A percentile compares a stretch with the other conserved stretches of the same genome.
phyloP scores from a whole-genome alignment of 768 basidiomycete species.

The Hebeloma cylindrosporum region DNA sequence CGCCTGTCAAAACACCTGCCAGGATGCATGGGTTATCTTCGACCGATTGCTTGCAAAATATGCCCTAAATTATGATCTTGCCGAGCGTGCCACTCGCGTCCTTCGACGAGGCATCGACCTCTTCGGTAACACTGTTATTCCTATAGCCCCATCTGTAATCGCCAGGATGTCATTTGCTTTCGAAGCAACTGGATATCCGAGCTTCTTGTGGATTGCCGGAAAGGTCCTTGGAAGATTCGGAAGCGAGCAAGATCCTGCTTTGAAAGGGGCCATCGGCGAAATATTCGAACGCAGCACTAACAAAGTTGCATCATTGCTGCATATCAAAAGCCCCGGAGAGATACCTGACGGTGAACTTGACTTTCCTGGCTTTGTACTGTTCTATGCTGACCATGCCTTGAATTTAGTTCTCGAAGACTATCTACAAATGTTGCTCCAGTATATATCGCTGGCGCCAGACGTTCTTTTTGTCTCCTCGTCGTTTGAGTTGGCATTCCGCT shows the following conservation, averaged over 20 bases:
- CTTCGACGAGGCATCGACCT: slow-evolving; percentile 82
- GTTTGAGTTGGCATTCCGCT: slow-evolving; percentile 77
- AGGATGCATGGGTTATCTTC: slow-evolving; percentile 82
- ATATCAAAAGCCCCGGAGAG: slow-evolving; percentile 64
- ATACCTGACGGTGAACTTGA: slow-evolving; percentile 83
- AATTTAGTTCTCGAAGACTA: slow-evolving; percentile 90
- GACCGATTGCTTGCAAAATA: slow-evolving; percentile 79
- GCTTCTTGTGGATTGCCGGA: slow-evolving; percentile 92
- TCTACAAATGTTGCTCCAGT: slow-evolving; percentile 71
- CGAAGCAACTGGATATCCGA: slow-evolving; percentile 75
- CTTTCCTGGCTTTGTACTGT: background rate
- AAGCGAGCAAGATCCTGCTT: slow-evolving; percentile 51
- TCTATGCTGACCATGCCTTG: slow-evolving; percentile 1
- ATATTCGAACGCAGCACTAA: slow-evolving; percentile 77
- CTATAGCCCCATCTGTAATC: slow-evolving; percentile 70
- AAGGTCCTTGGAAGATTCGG: slow-evolving; percentile 83
- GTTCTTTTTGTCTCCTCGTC: slow-evolving; percentile 76
- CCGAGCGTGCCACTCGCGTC: slow-evolving; percentile 83
- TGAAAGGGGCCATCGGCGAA: slow-evolving; percentile 58
- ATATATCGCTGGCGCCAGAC: slow-evolving; percentile 68
- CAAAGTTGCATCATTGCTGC: slow-evolving; percentile 67
- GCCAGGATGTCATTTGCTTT: slow-evolving; percentile 77
- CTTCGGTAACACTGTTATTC: slow-evolving; percentile 66
- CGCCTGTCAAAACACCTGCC: slow-evolving; percentile 74
- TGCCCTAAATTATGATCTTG: slow-evolving; percentile 70